Evolutionary conservation across 75 land plant genomes (phyloP).

Genomic region (Cunninghamia lanceolata): DNA sequence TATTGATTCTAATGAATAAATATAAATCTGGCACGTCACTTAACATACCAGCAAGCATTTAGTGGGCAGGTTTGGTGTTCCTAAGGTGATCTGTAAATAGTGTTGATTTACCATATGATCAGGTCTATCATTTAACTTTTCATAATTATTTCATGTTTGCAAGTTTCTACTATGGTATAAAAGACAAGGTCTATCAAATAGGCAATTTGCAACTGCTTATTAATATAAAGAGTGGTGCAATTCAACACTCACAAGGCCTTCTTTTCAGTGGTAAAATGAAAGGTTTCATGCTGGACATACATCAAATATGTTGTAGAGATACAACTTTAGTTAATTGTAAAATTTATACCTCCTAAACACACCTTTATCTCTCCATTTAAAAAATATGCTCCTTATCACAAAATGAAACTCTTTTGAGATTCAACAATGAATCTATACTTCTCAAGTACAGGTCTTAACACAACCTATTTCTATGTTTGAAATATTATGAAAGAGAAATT

Average conservation of each 20-base stretch:
- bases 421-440: no score
- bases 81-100: neutral
- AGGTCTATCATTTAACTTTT: neutral
- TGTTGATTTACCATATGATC: neutral
- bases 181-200: neutral
- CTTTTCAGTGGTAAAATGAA: neutral
- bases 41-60: neutral
- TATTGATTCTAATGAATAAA: neutral
- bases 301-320: no score
- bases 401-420: no score
- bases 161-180: neutral
- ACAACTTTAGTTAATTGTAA: no score
- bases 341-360: no score
- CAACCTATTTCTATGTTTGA: no score
- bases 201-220: neutral
- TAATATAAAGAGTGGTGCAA: neutral
- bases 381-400: no score
- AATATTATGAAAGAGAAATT: no score
- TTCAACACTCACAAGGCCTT: neutral
- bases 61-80: neutral
- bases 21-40: neutral
- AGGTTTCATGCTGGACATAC: neutral
- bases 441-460: no score
- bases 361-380: no score
- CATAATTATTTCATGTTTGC: neutral